A percentile compares a stretch with the other conserved stretches of the same genome.
phyloP scores from a whole-genome alignment of 2,329 filamentous ascomycete genomes.

The Apiospora marii region DNA sequence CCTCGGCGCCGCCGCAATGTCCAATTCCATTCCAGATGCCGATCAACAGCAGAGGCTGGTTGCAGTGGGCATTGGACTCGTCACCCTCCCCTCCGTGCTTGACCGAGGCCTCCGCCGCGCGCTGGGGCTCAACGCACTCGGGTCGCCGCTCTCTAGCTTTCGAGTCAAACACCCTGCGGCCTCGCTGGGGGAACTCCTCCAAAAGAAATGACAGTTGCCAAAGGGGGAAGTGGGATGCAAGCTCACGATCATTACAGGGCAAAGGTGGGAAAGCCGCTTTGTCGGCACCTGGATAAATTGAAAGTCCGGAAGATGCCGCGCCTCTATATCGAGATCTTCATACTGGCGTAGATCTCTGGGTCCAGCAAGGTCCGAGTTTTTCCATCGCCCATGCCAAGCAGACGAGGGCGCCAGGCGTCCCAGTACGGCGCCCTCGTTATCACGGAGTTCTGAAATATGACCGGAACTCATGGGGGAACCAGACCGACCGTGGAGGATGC shows the following conservation, averaged over 20 bases:
- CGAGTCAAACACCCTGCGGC: not conserved
- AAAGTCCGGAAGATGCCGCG: constrained; percentile 17
- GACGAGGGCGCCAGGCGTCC: not conserved
- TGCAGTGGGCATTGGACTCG: not conserved
- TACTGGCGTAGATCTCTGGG: constrained; percentile 3
- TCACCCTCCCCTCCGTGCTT: not conserved
- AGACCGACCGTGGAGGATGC: not conserved
- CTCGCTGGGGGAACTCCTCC: not conserved
- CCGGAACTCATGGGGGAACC: not conserved
- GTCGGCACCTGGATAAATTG: constrained; percentile 3
- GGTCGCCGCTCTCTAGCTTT: not conserved
- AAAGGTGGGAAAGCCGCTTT: not conserved
- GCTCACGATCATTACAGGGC: not conserved
- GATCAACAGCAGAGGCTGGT: not conserved
- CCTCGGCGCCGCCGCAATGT: not conserved
- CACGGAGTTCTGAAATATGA: not conserved
- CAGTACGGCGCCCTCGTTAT: not conserved
- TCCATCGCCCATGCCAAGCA: constrained; percentile 1
- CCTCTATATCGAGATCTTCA: constrained; percentile 14
- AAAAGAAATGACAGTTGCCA: not conserved
- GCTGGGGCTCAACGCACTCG: not conserved
- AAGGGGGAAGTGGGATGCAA: not conserved
- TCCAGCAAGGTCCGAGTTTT: not conserved
- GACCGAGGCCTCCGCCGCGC: not conserved
- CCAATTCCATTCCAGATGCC: not conserved